A percentile compares a stretch with the other conserved stretches of the same genome.
phyloP scores from a whole-genome alignment of 129 eudicot genomes.

The Pseudognaphalium luteoalbum region DNA sequence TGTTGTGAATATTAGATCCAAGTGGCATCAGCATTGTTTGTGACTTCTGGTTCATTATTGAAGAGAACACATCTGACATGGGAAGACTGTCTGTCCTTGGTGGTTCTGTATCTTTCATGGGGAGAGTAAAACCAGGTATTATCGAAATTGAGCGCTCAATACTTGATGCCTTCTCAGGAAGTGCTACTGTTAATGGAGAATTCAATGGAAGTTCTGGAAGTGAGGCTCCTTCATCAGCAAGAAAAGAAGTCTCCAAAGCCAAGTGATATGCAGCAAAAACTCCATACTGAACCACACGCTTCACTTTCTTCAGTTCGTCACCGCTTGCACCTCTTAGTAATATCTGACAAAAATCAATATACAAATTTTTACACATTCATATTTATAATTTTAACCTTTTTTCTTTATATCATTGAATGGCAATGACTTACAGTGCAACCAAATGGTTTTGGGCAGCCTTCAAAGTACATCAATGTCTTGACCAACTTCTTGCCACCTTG shows the following conservation, averaged over 20 bases:
- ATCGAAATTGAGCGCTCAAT: conserved; percentile 83
- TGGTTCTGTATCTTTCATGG: conserved; percentile 45
- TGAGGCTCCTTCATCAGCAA: conserved; percentile 99
- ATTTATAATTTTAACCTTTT: neutral
- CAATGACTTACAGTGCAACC: conserved; percentile 89
- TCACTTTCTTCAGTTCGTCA: conserved; percentile 95
- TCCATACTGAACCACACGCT: conserved; percentile 93
- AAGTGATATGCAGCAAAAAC: conserved; percentile 97
- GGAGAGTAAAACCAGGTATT: conserved; percentile 66
- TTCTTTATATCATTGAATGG: neutral
- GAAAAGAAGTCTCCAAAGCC: conserved; percentile 95
- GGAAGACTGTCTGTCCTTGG: conserved; percentile 47
- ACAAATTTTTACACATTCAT: conserved; percentile 10
- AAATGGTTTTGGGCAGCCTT: conserved; percentile 97
- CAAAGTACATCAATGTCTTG: conserved; percentile 95
- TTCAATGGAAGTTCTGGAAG: conserved; percentile 85
- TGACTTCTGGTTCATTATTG: conserved; percentile 32
- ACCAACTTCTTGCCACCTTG: conserved; percentile 79
- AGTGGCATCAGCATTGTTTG: conserved; percentile 33
- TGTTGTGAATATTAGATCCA: conserved; percentile 28
- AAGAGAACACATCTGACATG: conserved; percentile 42
- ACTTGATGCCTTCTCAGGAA: conserved; percentile 69
- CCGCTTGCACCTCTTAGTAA: conserved; percentile 93
- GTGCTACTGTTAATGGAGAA: conserved; percentile 79
- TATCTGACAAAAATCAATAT: conserved; percentile 50